These are phyloP conservation scores for Sisymbrium altissimum DNA, from an alignment of 345 rosid species.

Conservation along the genomic window DNA sequence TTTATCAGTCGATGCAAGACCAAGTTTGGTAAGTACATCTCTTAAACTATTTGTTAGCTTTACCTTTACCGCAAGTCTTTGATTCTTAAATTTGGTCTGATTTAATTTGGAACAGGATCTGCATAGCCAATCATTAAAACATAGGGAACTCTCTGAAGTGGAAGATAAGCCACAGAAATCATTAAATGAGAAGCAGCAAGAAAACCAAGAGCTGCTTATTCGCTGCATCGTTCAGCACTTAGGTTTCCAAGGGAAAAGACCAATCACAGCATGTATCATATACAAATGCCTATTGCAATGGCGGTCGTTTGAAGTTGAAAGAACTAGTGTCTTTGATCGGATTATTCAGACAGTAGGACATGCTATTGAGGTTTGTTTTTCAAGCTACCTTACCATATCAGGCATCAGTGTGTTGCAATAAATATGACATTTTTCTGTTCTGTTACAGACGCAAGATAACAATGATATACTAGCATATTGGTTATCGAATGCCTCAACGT, in stretches of 20 bases:
- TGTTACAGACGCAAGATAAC: constrained; percentile 68
- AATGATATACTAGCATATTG: constrained; percentile 76
- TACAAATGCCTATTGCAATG: constrained; percentile 89
- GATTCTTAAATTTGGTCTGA: neutral
- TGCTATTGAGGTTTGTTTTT: constrained; percentile 67
- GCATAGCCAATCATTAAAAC: constrained; percentile 64
- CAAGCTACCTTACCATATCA: neutral
- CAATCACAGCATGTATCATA: constrained; percentile 84
- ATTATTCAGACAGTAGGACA: constrained; percentile 85
- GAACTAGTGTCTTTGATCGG: constrained; percentile 85
- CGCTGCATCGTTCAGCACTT: constrained; percentile 81
- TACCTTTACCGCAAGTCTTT: no score
- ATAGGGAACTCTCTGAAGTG: constrained; percentile 54
- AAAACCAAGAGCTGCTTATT: constrained; percentile 89
- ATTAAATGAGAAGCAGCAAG: constrained; percentile 89
- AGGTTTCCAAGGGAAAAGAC: constrained; percentile 74
- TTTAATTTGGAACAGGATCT: constrained; percentile 45
- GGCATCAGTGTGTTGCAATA: neutral
- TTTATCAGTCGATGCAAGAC: constrained; percentile 50
- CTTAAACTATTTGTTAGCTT: no score
- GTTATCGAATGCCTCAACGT: constrained; percentile 91
- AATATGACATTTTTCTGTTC: no score
- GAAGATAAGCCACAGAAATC: constrained; percentile 88
- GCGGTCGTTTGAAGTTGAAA: constrained; percentile 96
- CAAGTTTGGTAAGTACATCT: constrained; percentile 40